A percentile compares a stretch with the other conserved stretches of the same genome.
phyloP scores from a whole-genome alignment of 768 basidiomycete species.

The Leucocoprinus sp. region DNA sequence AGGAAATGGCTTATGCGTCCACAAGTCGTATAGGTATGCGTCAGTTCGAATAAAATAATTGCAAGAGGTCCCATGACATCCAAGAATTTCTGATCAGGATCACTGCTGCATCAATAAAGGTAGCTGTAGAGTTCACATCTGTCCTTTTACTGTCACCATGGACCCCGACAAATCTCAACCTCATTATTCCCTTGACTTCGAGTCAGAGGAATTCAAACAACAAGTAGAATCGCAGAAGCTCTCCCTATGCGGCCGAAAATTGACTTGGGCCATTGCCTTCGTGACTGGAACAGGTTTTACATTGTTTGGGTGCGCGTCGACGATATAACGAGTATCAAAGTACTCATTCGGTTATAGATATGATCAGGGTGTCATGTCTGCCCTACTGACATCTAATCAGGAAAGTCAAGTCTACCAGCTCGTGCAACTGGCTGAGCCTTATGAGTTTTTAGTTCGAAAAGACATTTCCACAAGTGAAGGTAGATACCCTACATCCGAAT shows the following conservation, averaged over 20 bases:
- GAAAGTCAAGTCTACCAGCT: conserved; percentile 19
- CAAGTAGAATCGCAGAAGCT: conserved; percentile 26
- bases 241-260: conserved; percentile 30
- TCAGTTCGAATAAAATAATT: no score
- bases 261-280: conserved; percentile 44
- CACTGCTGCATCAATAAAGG: no score
- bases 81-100: no score
- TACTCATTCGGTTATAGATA: conserved; percentile 30
- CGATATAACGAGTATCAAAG: background rate
- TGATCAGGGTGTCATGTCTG: conserved; percentile 69
- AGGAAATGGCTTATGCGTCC: no score
- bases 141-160: no score
- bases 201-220: conserved; percentile 22
- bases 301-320: conserved; percentile 41
- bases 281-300: conserved; percentile 55
- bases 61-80: no score
- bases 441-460: conserved; percentile 38
- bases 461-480: conserved; percentile 47
- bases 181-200: conserved; percentile 9
- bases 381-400: conserved; percentile 47
- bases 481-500: conserved; percentile 26
- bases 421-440: background rate
- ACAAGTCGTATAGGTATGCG: no score
- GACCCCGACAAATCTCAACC: conserved; percentile 7
- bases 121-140: no score